A percentile compares a stretch with the other conserved stretches of the same genome.
These are phyloP conservation scores for Phellinidium pouzarii DNA, from an alignment of 1,284 basidiomycete genomes.

Conservation along the genomic window DNA sequence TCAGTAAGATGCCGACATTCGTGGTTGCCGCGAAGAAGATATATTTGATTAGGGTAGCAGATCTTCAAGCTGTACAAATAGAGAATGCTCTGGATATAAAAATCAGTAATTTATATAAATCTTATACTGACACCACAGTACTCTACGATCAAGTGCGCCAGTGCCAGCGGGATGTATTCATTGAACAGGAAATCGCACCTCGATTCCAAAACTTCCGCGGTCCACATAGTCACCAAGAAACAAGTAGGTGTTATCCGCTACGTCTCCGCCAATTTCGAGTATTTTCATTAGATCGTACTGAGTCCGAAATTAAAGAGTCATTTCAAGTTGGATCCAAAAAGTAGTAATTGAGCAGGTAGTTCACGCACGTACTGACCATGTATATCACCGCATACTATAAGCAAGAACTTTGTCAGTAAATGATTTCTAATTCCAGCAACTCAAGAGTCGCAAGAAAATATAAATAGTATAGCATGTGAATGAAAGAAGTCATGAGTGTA, in stretches of 20 bases:
- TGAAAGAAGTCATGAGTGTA: no score
- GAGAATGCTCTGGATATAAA: slow-evolving; percentile 59
- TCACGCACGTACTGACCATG: slow-evolving; percentile 94
- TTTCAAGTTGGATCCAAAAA: neutral
- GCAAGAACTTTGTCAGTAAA: slow-evolving; percentile 15
- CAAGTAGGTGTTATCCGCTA: slow-evolving; percentile 85
- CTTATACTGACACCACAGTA: neutral
- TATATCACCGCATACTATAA: slow-evolving; percentile 88
- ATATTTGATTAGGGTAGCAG: slow-evolving; percentile 86
- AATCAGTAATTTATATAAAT: slow-evolving; percentile 18
- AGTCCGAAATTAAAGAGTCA: slow-evolving; percentile 14
- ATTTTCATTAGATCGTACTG: slow-evolving; percentile 98
- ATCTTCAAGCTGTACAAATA: slow-evolving; percentile 93
- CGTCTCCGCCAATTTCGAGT: slow-evolving; percentile 91
- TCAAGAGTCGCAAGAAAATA: neutral
- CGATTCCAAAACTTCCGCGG: slow-evolving; percentile 92
- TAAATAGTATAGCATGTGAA: neutral
- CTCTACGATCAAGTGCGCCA: neutral
- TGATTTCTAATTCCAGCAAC: neutral
- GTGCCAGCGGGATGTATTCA: slow-evolving; percentile 11
- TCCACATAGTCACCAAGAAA: slow-evolving; percentile 99
- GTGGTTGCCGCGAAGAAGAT: slow-evolving; percentile 93
- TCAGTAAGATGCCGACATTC: slow-evolving; percentile 96
- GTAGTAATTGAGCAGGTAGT: slow-evolving; percentile 12
- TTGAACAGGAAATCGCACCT: slow-evolving; percentile 44